Base-by-base conservation (phyloP, 805 yeast genomes). In the Saturnispora hagleri region DNA sequence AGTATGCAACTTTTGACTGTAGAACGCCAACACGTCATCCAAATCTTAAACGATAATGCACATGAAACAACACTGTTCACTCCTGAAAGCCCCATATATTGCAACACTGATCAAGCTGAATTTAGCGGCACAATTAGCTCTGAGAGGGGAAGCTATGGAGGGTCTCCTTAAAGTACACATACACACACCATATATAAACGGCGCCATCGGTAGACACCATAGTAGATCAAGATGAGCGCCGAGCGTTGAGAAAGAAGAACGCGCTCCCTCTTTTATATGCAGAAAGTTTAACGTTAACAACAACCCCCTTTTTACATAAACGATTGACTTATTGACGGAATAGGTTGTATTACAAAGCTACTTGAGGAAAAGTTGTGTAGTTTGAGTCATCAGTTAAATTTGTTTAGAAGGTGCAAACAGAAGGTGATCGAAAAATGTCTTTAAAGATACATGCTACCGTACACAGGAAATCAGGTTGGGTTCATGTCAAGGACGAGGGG, bases 401-500 rank as follows among this genome's bases (percentile, higher is more conserved):
- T 12, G 3, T 31, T 31, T 2, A 13, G 15, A 31, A 31, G 34
- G 34, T 9, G 34, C 34, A 12, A 10, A 9, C 4, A 10, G 34
- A 31, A 31, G 34, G 34, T 31, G 34, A 31, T 31, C 9, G 13
- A 31, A 31, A 10, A 31, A 35, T 36, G 42, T 26, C 41, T 22
- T 43, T 60, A 52, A 61, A 62, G 35, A 66, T 68, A 34, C 71
- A 69, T 45, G 57, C 68, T 40, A 60, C 65, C 3, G 60, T 65
- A 35, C 68, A 69, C 53, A 66, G 73, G 48, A 56, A 78, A 53
- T 75, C 80, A 53, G 97, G 97, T 0, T 90, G 96, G 95, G 90
- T 89, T 22, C 86, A 86, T 51, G 82, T 89, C 53, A 90, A 88
- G 66, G 98, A 91, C 60, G 97, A 91, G 60, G 97, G 97, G 13